A percentile compares a stretch with the other conserved stretches of the same genome.
phyloP scores from a whole-genome alignment of 164 flowering plant species.

The Vitis amurensis region DNA sequence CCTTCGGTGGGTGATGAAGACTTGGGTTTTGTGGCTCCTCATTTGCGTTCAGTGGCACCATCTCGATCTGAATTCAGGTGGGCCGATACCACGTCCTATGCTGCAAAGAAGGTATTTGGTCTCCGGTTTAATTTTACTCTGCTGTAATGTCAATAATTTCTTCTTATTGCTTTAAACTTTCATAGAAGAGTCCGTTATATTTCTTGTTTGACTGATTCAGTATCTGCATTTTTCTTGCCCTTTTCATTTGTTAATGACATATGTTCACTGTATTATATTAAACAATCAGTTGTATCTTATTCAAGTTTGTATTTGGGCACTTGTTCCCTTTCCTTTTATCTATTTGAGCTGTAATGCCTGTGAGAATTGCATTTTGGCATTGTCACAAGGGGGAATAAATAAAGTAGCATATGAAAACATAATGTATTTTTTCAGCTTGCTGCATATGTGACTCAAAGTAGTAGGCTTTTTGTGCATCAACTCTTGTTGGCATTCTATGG shows the following conservation, averaged over 20 bases:
- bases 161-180: too few relatives aligned
- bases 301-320: too few relatives aligned
- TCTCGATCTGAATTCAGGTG: constrained; percentile 53
- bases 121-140: neutral
- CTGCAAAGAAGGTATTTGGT: constrained; percentile 66
- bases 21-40: constrained; percentile 24
- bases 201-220: too few relatives aligned
- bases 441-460: too few relatives aligned
- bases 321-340: neutral
- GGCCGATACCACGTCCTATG: constrained; percentile 71
- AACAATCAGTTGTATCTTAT: too few relatives aligned
- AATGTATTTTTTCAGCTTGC: too few relatives aligned
- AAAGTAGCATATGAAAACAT: neutral
- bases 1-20: constrained; percentile 38
- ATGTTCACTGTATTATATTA: too few relatives aligned
- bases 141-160: too few relatives aligned
- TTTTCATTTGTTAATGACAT: too few relatives aligned
- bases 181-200: too few relatives aligned
- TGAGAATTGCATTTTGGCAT: neutral
- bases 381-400: neutral
- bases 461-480: neutral
- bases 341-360: neutral
- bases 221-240: too few relatives aligned
- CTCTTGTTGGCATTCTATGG: neutral
- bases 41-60: constrained; percentile 33